A percentile compares a stretch with the other conserved stretches of the same genome.
Evolutionary conservation across 371 early-diverging fungal species (phyloP).

Genomic region (Saksenaea vasiformis): DNA sequence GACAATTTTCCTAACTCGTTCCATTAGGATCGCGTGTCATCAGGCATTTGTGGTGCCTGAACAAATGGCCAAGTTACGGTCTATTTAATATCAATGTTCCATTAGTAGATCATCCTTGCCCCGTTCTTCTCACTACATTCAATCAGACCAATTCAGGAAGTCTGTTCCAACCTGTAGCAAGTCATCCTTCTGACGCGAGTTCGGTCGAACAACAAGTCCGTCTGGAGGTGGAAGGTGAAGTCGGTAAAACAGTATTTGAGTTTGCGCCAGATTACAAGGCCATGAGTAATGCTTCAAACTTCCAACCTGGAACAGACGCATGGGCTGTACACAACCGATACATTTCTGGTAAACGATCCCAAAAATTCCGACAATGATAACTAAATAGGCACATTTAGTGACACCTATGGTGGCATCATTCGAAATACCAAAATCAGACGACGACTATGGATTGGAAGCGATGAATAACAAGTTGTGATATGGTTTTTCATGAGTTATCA

Average conservation of each 20-base stretch:
- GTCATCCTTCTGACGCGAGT: neutral
- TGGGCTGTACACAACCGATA: conserved; percentile 40
- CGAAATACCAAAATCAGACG: conserved; percentile 12
- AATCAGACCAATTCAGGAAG: conserved; percentile 32
- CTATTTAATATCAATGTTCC: conserved; percentile 48
- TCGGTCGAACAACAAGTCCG: conserved; percentile 22
- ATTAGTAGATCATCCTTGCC: conserved; percentile 30
- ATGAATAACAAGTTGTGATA: conserved; percentile 14
- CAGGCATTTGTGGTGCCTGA: conserved; percentile 20
- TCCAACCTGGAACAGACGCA: conserved; percentile 39
- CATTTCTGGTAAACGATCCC: conserved; percentile 35
- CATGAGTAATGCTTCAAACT: conserved; percentile 16
- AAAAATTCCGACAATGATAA: neutral
- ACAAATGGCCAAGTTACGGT: conserved; percentile 41
- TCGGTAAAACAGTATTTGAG: conserved; percentile 14
- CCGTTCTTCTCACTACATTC: conserved; percentile 39
- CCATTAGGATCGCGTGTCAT: conserved; percentile 33
- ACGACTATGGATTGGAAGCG: conserved; percentile 25
- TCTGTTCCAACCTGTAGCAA: conserved; percentile 23
- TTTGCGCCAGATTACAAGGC: conserved; percentile 38
- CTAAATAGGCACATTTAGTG: conserved; percentile 12
- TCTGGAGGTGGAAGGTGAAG: conserved; percentile 18
- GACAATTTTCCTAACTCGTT: neutral
- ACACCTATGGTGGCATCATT: conserved; percentile 41
- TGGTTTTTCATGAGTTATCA: neutral